Percentiles rank a stretch among this genome's conserved stretches.
Conservation (phyloP, 352 stramenopile species). For the Pythium periplocum region DNA sequence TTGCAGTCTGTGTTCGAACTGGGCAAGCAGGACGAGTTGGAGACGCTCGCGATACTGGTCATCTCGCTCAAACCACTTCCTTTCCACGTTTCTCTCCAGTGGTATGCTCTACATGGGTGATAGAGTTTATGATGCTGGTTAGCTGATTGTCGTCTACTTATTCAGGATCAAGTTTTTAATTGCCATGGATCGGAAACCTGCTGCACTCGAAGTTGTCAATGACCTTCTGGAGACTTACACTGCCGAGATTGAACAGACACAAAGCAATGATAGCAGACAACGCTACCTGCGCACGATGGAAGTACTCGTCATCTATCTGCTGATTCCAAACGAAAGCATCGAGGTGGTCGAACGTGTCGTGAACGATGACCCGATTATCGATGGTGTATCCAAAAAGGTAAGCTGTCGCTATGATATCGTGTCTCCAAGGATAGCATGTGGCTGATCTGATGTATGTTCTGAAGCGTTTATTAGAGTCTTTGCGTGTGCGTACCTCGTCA, state of each 20-base stretch:
- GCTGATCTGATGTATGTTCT: too few relatives aligned
- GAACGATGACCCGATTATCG: slow-evolving; percentile 27
- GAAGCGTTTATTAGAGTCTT: too few relatives aligned
- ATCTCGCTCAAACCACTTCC: slow-evolving; percentile 38
- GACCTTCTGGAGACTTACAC: slow-evolving; percentile 19
- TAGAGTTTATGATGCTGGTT: background rate
- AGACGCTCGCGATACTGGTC: slow-evolving; percentile 34
- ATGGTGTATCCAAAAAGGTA: slow-evolving; percentile 44
- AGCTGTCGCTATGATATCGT: background rate
- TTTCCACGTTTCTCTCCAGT: slow-evolving; percentile 35
- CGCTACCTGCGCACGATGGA: slow-evolving; percentile 22
- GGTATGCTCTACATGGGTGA: slow-evolving; percentile 14
- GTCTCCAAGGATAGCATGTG: too few relatives aligned
- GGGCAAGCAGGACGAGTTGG: slow-evolving; percentile 45
- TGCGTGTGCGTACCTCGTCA: too few relatives aligned
- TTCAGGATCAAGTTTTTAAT: slow-evolving; percentile 56
- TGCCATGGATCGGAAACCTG: slow-evolving; percentile 39
- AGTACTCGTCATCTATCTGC: slow-evolving; percentile 39
- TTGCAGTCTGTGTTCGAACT: slow-evolving; percentile 63
- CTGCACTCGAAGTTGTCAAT: slow-evolving; percentile 25
- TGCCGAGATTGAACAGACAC: background rate
- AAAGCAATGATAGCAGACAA: background rate
- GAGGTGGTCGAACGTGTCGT: slow-evolving; percentile 30
- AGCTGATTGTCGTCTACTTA: background rate
- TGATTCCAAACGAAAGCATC: slow-evolving; percentile 37